Percentiles rank a stretch among this genome's conserved stretches.
phyloP scores from a whole-genome alignment of 2,329 filamentous ascomycete genomes.

The Fusarium marasasianum region DNA sequence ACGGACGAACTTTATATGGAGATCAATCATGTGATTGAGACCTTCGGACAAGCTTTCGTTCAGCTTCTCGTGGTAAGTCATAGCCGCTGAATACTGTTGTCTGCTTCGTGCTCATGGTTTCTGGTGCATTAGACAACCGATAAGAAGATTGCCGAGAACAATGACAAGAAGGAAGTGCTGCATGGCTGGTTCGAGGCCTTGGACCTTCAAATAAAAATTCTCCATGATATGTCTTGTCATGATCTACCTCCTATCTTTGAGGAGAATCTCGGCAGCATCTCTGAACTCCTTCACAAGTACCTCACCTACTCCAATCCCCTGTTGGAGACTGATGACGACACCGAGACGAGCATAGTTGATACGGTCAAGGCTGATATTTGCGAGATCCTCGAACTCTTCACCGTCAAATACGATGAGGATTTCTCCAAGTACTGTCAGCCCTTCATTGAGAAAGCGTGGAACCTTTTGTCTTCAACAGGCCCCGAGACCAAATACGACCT shows the following conservation, averaged over 20 bases:
- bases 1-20: conserved; percentile 94
- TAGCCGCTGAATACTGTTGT: too few relatives aligned
- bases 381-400: conserved; percentile 87
- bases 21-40: conserved; percentile 92
- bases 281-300: conserved; percentile 88
- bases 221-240: conserved; percentile 97
- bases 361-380: conserved; percentile 94
- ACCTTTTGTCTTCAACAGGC: conserved; percentile 85
- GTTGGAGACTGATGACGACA: conserved; percentile 86
- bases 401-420: conserved; percentile 94
- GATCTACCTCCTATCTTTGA: conserved; percentile 96
- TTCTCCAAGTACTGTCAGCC: conserved; percentile 82
- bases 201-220: conserved; percentile 88
- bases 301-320: conserved; percentile 87
- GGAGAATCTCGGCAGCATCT: conserved; percentile 81
- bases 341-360: conserved; percentile 85
- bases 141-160: conserved; percentile 76
- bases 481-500: conserved; percentile 93
- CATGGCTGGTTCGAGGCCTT: conserved; percentile 85
- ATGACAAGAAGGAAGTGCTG: conserved; percentile 77
- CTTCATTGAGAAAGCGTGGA: conserved; percentile 93
- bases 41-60: conserved; percentile 86
- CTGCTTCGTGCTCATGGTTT: conserved; percentile 23
- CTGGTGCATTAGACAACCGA: conserved; percentile 66
- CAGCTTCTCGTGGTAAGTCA: conserved; percentile 74